phyloP scores from a whole-genome alignment of 2,329 filamentous ascomycete genomes.

The Colletotrichum tropicicola region DNA sequence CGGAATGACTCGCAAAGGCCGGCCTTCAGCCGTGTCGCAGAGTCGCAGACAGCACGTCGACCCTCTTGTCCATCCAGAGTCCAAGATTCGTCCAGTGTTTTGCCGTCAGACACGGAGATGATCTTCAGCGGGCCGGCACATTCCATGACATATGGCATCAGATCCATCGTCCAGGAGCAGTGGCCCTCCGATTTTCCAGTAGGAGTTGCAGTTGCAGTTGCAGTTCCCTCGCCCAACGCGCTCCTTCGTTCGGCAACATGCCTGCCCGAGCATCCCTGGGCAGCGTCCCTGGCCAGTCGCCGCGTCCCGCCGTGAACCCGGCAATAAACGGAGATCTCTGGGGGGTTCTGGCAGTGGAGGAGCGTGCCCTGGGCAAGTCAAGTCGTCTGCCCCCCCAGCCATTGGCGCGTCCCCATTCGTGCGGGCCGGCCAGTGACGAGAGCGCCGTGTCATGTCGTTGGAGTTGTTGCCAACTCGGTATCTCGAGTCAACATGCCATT shows the following conservation, averaged over 20 bases:
- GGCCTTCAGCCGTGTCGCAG: background rate
- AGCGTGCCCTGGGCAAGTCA: no score
- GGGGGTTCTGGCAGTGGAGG: slow-evolving; percentile 5
- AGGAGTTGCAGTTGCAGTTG: background rate
- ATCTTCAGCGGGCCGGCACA: slow-evolving; percentile 28
- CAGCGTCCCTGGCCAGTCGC: background rate
- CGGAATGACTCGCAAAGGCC: slow-evolving; percentile 14
- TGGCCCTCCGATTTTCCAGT: background rate
- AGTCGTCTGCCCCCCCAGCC: no score
- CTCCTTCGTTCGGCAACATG: slow-evolving; percentile 5
- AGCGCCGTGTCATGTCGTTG: slow-evolving; percentile 20
- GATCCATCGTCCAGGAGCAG: background rate
- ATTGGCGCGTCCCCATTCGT: background rate
- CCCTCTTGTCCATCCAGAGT: background rate
- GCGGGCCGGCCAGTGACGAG: slow-evolving; percentile 15
- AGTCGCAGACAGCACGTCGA: background rate
- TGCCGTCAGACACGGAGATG: slow-evolving; percentile 14
- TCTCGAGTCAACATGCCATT: slow-evolving; percentile 20
- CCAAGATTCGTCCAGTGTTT: slow-evolving; percentile 13
- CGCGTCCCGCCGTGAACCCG: slow-evolving; percentile 8
- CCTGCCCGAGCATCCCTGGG: background rate
- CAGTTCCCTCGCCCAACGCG: background rate
- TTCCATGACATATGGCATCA: slow-evolving; percentile 16
- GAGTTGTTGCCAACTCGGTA: slow-evolving; percentile 12
- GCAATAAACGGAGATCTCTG: slow-evolving; percentile 25